These are phyloP conservation scores for Diaporthe sp. DNA, from an alignment of 2,329 filamentous ascomycete species.

Conservation along the genomic window DNA sequence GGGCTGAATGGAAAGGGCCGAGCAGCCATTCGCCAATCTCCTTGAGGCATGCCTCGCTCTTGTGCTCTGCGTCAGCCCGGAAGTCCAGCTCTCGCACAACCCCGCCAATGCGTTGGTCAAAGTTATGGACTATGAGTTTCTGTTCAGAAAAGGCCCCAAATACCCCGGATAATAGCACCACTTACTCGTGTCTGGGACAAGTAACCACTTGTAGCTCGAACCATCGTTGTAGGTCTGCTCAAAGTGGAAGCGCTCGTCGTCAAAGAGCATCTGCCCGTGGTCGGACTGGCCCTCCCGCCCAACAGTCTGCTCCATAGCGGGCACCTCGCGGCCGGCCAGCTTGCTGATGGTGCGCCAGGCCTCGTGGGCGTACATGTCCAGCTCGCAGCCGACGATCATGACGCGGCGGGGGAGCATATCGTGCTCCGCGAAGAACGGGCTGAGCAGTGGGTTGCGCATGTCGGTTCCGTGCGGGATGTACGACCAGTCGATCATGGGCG, in stretches of 20 bases:
- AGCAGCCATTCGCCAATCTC: constrained; percentile 28
- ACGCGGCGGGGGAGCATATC: constrained; percentile 27
- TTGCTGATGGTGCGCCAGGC: constrained; percentile 32
- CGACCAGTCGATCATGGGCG: constrained; percentile 30
- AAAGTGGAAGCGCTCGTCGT: constrained; percentile 29
- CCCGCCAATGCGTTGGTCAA: constrained; percentile 28
- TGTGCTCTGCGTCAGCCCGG: constrained; percentile 27
- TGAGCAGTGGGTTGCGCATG: constrained; percentile 28
- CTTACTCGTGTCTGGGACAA: constrained; percentile 28
- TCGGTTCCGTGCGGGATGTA: constrained; percentile 27
- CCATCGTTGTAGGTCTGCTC: constrained; percentile 29
- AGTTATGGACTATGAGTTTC: constrained; percentile 10
- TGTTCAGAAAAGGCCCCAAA: neutral
- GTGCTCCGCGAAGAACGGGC: constrained; percentile 24
- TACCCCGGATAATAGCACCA: fast-evolving
- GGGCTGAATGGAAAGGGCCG: neutral
- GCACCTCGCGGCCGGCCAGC: constrained; percentile 21
- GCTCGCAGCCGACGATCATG: constrained; percentile 29
- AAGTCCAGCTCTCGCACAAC: constrained; percentile 28
- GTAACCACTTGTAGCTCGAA: constrained; percentile 30
- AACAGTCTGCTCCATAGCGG: constrained; percentile 12
- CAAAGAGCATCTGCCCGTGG: constrained; percentile 24
- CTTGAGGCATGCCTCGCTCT: constrained; percentile 26
- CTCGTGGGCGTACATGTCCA: constrained; percentile 31
- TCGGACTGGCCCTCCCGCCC: constrained; percentile 22